Evolutionary conservation across 1,284 basidiomycete genomes (phyloP).

Genomic region (Ganoderma boninense): DNA sequence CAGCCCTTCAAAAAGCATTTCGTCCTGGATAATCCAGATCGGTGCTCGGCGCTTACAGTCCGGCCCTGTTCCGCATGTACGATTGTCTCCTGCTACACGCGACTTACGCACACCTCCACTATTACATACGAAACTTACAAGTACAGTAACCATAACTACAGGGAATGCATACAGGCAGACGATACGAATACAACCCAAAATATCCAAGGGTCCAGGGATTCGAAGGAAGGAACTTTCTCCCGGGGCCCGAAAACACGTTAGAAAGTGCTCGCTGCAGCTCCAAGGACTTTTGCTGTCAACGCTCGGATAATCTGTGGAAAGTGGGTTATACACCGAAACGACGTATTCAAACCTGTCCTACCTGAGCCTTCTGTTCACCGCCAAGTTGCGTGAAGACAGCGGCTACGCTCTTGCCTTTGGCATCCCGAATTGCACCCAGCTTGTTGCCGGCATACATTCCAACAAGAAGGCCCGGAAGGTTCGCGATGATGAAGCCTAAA

Average conservation of each 20-base stretch:
- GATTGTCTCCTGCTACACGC: conserved; percentile 2
- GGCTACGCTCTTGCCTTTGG: conserved; percentile 92
- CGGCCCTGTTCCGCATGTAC: conserved; percentile 8
- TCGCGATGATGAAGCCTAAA: conserved; percentile 89
- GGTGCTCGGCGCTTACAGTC: conserved; percentile 20
- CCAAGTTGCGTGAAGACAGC: conserved; percentile 89
- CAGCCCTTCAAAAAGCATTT: conserved; percentile 19
- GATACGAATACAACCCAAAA: conserved; percentile 3
- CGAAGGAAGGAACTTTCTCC: neutral
- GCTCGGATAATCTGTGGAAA: conserved; percentile 80
- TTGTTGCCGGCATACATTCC: conserved; percentile 87
- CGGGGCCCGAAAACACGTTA: neutral
- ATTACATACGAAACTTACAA: neutral
- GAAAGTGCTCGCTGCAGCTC: conserved; percentile 54
- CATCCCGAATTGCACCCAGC: conserved; percentile 88
- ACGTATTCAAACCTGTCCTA: conserved; percentile 44
- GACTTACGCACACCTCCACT: neutral
- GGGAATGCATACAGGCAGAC: neutral
- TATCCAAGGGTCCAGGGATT: neutral
- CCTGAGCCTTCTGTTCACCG: conserved; percentile 88
- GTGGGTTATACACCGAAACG: neutral
- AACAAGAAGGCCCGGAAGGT: conserved; percentile 83
- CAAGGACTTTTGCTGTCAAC: conserved; percentile 90
- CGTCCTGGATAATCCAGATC: conserved; percentile 22
- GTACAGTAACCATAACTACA: conserved; percentile 5